Evolutionary conservation across 352 stramenopile species (phyloP).

Genomic region (Phytophthora hybrid): DNA sequence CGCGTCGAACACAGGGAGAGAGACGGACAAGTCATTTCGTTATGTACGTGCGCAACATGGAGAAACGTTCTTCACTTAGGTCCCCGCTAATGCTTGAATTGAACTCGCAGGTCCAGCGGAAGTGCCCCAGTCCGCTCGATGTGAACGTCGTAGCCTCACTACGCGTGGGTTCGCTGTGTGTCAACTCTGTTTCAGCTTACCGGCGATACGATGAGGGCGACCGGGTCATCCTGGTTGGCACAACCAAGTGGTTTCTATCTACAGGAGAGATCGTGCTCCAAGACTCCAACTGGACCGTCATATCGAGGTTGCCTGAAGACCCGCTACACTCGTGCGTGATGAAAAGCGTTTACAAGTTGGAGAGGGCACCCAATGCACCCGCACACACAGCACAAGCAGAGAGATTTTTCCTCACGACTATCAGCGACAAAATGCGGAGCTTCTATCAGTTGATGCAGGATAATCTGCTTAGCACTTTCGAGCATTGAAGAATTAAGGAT

Average conservation of each 20-base stretch:
- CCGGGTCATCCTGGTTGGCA: constrained; percentile 24
- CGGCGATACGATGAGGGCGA: constrained; percentile 30
- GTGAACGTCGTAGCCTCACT: constrained; percentile 27
- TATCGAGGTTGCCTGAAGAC: constrained; percentile 12
- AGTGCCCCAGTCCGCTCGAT: constrained; percentile 11
- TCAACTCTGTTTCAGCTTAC: constrained; percentile 9
- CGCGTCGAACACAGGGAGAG: constrained; percentile 13
- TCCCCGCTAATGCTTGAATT: neutral
- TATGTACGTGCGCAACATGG: constrained; percentile 14
- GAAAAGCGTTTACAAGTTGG: constrained; percentile 24
- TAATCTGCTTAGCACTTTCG: neutral
- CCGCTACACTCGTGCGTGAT: constrained; percentile 11
- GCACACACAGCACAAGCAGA: constrained; percentile 3
- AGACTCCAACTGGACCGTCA: constrained; percentile 34
- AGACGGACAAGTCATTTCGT: constrained; percentile 15
- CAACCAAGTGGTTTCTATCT: constrained; percentile 28
- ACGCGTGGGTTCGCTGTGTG: neutral
- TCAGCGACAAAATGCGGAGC: constrained; percentile 23
- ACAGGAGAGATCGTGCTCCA: constrained; percentile 22
- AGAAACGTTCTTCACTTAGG: too few relatives aligned
- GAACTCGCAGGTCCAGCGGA: constrained; percentile 7
- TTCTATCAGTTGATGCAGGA: neutral
- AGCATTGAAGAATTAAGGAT: too few relatives aligned
- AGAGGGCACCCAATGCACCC: neutral
- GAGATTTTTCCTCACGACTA: constrained; percentile 1